Percentiles rank a stretch among this genome's conserved stretches.
Conservation (phyloP, 768 basidiomycete species). For the Rhodotorula diobovata region DNA sequence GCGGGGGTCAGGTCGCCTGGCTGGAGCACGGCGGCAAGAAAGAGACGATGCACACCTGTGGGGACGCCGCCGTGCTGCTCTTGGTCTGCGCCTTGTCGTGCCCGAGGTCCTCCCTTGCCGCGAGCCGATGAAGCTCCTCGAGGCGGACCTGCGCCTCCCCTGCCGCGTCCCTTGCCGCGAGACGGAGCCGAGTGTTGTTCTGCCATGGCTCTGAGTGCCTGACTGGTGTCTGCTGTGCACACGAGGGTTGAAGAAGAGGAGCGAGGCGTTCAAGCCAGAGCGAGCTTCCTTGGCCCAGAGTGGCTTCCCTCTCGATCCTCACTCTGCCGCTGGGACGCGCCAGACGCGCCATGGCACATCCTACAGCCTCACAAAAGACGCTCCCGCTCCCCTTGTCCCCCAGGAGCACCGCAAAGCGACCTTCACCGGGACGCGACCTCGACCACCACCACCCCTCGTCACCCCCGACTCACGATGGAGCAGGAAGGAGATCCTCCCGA, state of each 20-base stretch:
- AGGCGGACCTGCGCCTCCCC: neutral
- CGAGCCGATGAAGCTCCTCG: neutral
- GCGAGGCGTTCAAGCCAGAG: neutral
- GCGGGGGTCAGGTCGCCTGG: neutral
- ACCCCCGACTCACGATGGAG: too few species aligned
- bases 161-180: neutral
- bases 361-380: too few species aligned
- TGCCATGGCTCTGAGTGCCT: neutral
- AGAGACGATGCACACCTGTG: slow-evolving; percentile 2
- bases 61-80: neutral
- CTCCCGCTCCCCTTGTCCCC: neutral
- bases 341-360: neutral
- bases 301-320: too few species aligned
- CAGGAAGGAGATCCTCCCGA: too few species aligned
- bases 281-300: neutral
- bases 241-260: neutral
- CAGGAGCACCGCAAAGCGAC: neutral
- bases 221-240: neutral
- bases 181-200: neutral
- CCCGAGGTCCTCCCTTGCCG: slow-evolving; percentile 3
- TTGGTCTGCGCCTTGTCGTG: neutral
- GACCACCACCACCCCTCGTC: too few species aligned
- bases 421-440: neutral
- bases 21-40: neutral
- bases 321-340: too few species aligned